Evolutionary conservation across 176 grass and related monocot genomes (phyloP).

Genomic region (Miscanthus lutarioriparius): DNA sequence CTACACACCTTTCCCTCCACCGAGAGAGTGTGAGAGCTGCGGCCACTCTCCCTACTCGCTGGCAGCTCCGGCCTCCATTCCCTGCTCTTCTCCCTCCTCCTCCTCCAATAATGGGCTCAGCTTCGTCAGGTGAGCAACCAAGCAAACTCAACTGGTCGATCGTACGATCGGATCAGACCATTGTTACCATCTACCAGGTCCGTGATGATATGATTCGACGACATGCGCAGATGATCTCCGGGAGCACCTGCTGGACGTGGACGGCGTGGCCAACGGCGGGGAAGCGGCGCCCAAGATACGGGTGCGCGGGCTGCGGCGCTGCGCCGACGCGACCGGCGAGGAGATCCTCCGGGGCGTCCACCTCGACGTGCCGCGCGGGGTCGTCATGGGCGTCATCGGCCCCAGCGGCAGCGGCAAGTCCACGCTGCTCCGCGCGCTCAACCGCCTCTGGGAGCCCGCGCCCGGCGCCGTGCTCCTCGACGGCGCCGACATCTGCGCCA

Average conservation of each 20-base stretch:
- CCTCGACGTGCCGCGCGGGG: constrained; percentile 72
- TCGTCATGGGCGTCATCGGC: constrained; percentile 82
- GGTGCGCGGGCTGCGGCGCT: constrained; percentile 57
- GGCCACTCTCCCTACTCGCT: not conserved
- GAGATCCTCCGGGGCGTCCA: constrained; percentile 64
- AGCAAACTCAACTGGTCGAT: too few species aligned
- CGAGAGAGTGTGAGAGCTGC: not conserved
- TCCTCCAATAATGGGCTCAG: constrained; percentile 33
- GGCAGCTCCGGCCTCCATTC: too few species aligned
- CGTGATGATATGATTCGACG: not conserved
- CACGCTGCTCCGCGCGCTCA: constrained; percentile 87
- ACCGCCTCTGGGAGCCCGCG: constrained; percentile 86
- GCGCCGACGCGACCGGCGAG: constrained; percentile 52
- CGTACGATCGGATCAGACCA: not conserved
- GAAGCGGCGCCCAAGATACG: constrained; percentile 49
- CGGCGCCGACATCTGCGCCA: constrained; percentile 64
- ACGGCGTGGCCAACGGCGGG: not conserved
- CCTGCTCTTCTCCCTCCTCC: not conserved
- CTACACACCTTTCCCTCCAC: not conserved
- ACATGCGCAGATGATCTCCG: constrained; percentile 43
- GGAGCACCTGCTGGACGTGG: constrained; percentile 77
- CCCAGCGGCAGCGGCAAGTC: constrained; percentile 99
- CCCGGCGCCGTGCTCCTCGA: constrained; percentile 74
- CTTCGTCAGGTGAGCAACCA: constrained; percentile 42
- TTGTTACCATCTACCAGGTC: not conserved